Percentiles rank a stretch among this genome's conserved stretches.
Evolutionary conservation across 2,329 filamentous ascomycete species (phyloP).

Genomic region (Conoideocrella luteorostrata): DNA sequence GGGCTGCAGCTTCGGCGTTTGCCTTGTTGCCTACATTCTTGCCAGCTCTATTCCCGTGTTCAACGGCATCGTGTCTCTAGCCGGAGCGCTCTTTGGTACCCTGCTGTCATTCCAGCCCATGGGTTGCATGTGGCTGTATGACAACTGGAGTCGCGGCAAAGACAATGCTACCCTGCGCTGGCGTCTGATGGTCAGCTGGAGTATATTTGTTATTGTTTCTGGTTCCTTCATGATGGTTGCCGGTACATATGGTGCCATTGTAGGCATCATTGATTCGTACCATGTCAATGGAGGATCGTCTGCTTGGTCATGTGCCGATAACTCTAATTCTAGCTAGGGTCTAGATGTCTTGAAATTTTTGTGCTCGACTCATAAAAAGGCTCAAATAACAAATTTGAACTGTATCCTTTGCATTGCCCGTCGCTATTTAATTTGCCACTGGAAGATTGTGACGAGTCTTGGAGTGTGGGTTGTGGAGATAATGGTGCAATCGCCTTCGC

Average conservation of each 20-base stretch:
- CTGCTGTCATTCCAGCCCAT: slow-evolving; percentile 23
- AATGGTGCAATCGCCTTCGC: too few species aligned
- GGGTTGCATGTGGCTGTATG: slow-evolving; percentile 22
- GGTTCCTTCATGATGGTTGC: slow-evolving; percentile 34
- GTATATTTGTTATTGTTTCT: slow-evolving; percentile 1
- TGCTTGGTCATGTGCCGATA: slow-evolving; percentile 37
- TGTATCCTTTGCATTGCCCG: too few species aligned
- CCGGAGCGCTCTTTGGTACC: slow-evolving; percentile 22
- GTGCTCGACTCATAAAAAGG: too few species aligned
- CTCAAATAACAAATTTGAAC: too few species aligned
- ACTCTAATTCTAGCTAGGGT: slow-evolving; percentile 34
- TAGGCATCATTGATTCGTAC: slow-evolving; percentile 27
- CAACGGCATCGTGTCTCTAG: slow-evolving; percentile 23
- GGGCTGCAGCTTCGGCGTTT: slow-evolving; percentile 14
- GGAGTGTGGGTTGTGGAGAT: too few species aligned
- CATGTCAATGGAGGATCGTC: slow-evolving; percentile 25
- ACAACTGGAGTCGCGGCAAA: slow-evolving; percentile 17
- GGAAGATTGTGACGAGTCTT: too few species aligned
- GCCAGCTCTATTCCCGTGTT: slow-evolving; percentile 20
- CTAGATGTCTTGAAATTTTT: too few species aligned
- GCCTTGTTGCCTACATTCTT: slow-evolving; percentile 17
- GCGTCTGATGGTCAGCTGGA: slow-evolving; percentile 11
- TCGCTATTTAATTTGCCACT: too few species aligned
- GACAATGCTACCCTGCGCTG: neutral
- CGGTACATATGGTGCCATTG: slow-evolving; percentile 37